phyloP scores from a whole-genome alignment of 2,329 filamentous ascomycete genomes.

The Fusarium nygamai region DNA sequence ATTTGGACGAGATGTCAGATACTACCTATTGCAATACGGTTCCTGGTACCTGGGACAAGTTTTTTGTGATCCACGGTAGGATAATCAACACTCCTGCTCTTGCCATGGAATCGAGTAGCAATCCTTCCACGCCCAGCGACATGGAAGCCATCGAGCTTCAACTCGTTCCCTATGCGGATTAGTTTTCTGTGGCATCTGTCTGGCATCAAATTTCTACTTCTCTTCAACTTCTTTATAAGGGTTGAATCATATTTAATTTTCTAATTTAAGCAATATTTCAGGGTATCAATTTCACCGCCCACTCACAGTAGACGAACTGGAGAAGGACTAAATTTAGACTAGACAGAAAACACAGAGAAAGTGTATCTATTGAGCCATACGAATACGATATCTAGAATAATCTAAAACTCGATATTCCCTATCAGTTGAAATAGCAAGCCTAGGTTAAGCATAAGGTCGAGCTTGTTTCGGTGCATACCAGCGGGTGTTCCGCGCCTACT shows the following conservation, averaged over 20 bases:
- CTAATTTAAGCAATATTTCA: not conserved
- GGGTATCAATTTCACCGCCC: not conserved
- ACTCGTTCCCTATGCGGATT: not conserved
- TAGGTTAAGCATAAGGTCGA: not conserved
- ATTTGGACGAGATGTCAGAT: not conserved
- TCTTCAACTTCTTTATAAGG: no score
- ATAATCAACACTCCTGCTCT: not conserved
- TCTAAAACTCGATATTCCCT: no score
- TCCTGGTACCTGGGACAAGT: not conserved
- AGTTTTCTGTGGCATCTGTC: rapidly evolving
- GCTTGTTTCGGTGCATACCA: not conserved
- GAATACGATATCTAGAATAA: not conserved
- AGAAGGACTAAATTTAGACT: not conserved
- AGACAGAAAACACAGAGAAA: not conserved
- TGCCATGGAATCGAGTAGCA: not conserved
- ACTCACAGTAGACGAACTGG: rapidly evolving
- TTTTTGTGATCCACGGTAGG: not conserved
- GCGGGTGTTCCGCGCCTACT: rapidly evolving
- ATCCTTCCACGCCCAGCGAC: not conserved
- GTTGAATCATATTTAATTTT: no score
- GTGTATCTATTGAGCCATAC: no score
- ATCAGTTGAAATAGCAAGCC: no score
- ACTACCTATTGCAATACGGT: not conserved
- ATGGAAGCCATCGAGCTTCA: not conserved
- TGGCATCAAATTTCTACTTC: not conserved